Conservation (phyloP, 2,329 filamentous ascomycete species). For the Aspergillus sclerotialis region DNA sequence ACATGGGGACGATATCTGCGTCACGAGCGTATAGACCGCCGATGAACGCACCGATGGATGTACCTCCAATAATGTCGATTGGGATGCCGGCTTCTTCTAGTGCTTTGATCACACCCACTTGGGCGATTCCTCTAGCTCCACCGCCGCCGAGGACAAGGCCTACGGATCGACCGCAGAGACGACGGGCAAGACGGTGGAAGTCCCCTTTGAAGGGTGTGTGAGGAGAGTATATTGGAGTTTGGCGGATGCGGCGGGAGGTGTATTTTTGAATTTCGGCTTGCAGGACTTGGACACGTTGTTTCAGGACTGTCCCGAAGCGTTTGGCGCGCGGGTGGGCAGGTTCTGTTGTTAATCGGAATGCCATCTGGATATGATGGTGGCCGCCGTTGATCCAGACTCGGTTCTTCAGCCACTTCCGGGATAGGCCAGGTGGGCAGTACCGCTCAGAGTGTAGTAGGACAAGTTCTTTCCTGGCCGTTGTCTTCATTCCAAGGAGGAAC, state of each 20-base stretch:
- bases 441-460: slow-evolving; percentile 84
- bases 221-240: slow-evolving; percentile 80
- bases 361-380: slow-evolving; percentile 96
- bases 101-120: slow-evolving; percentile 88
- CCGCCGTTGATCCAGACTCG: slow-evolving; percentile 97
- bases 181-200: slow-evolving; percentile 84
- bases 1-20: slow-evolving; percentile 94
- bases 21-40: slow-evolving; percentile 93
- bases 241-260: slow-evolving; percentile 84
- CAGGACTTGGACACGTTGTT: slow-evolving; percentile 85
- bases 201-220: slow-evolving; percentile 94
- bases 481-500: slow-evolving; percentile 94
- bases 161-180: slow-evolving; percentile 88
- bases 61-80: slow-evolving; percentile 90
- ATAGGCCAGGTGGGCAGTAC: slow-evolving; percentile 77
- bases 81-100: slow-evolving; percentile 95
- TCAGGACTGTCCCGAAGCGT: slow-evolving; percentile 76
- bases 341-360: slow-evolving; percentile 68
- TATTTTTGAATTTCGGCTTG: slow-evolving; percentile 99
- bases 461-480: slow-evolving; percentile 86
- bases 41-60: slow-evolving; percentile 92
- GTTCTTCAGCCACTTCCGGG: slow-evolving; percentile 82
- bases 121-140: slow-evolving; percentile 83
- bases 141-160: slow-evolving; percentile 91
- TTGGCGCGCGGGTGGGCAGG: slow-evolving; percentile 69